Conservation (phyloP, 257 asterid species). For the Fraxinus pennsylvanica region DNA sequence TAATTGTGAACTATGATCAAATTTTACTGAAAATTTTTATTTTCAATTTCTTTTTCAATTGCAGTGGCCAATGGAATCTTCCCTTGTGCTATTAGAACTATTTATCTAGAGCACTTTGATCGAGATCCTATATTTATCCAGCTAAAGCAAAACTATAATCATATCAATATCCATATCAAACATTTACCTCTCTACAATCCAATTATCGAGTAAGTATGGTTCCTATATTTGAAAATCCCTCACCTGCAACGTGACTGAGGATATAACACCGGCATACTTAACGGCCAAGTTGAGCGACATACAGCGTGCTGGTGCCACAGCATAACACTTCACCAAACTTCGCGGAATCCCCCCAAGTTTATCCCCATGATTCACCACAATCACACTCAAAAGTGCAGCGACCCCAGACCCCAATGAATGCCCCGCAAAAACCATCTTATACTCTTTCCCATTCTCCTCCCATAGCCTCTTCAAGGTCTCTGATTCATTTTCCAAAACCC, state of each 20-base stretch:
- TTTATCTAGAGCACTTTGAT: not conserved
- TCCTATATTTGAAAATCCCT: too few species aligned
- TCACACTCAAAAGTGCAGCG: slow-evolving; percentile 68
- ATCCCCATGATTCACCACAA: slow-evolving; percentile 76
- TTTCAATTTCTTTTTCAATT: too few species aligned
- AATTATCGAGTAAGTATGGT: too few species aligned
- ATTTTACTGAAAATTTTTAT: too few species aligned
- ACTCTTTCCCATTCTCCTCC: slow-evolving; percentile 72
- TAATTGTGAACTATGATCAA: too few species aligned
- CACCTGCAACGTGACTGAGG: slow-evolving; percentile 88
- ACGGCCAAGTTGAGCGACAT: slow-evolving; percentile 97
- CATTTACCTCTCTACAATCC: not conserved
- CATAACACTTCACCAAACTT: slow-evolving; percentile 65
- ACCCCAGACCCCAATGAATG: slow-evolving; percentile 98
- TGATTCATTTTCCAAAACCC: slow-evolving; percentile 73
- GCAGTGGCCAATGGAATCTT: too few species aligned
- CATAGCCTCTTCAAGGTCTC: slow-evolving; percentile 63
- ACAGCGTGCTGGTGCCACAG: slow-evolving; percentile 92
- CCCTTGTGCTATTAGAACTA: not conserved
- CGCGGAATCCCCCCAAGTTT: slow-evolving; percentile 75
- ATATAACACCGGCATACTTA: slow-evolving; percentile 79
- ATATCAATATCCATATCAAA: not conserved
- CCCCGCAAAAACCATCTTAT: slow-evolving; percentile 80
- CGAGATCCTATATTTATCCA: not conserved
- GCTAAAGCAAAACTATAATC: not conserved